Percentiles rank a stretch among this genome's conserved stretches.
These are phyloP conservation scores for Penicillium janthinellum DNA, from an alignment of 2,329 filamentous ascomycete genomes.

Conservation along the genomic window DNA sequence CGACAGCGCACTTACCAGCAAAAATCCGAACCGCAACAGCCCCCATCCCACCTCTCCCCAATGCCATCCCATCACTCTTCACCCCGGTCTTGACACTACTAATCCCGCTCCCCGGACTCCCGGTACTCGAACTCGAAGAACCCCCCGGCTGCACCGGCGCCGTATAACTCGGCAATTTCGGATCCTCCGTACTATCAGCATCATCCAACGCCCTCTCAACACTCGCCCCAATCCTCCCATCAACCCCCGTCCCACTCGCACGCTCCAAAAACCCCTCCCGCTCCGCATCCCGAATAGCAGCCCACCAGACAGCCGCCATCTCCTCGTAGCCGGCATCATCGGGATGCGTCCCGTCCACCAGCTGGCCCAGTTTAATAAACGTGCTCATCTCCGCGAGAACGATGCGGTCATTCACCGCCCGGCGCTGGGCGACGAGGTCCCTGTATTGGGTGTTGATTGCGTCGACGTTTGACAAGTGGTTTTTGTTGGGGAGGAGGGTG, in stretches of 20 bases:
- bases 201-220: conserved; percentile 8
- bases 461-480: conserved; percentile 2
- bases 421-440: conserved; percentile 24
- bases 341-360: conserved; percentile 29
- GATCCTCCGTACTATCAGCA: conserved; percentile 10
- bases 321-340: conserved; percentile 26
- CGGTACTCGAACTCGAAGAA: neutral
- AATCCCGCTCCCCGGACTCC: neutral
- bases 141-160: conserved; percentile 6
- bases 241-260: neutral
- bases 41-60: neutral
- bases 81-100: no score
- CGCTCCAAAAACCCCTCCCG: conserved; percentile 17
- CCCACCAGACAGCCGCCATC: conserved; percentile 35
- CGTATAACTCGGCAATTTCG: conserved; percentile 10
- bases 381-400: conserved; percentile 32
- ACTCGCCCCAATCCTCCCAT: conserved; percentile 1
- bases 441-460: conserved; percentile 31
- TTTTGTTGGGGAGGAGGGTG: conserved; percentile 32
- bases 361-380: conserved; percentile 19
- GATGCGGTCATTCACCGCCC: conserved; percentile 21
- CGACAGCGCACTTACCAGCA: neutral
- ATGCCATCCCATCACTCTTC: no score
- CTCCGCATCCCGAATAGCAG: conserved; percentile 24
- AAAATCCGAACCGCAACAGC: neutral